These are phyloP conservation scores for Annulohypoxylon truncatum DNA, from an alignment of 2,329 filamentous ascomycete species.

Conservation along the genomic window DNA sequence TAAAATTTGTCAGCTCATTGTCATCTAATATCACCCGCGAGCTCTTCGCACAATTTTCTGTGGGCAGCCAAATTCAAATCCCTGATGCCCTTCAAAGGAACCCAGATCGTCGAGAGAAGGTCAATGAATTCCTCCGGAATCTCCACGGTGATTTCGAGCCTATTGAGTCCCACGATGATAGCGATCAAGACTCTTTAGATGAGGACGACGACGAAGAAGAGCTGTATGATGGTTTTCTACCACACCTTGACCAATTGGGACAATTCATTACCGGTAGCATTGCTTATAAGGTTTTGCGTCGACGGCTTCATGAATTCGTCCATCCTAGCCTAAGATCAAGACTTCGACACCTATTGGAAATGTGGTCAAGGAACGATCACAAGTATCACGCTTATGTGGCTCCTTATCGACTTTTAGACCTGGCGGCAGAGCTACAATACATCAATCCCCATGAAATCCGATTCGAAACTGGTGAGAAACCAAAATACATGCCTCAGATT, in stretches of 20 bases:
- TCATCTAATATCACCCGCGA: neutral
- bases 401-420: slow-evolving; percentile 1
- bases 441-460: neutral
- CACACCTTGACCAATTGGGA: neutral
- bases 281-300: neutral
- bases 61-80: neutral
- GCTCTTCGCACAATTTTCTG: neutral
- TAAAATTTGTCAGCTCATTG: neutral
- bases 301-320: neutral
- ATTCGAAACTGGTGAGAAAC: neutral
- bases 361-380: slow-evolving; percentile 3
- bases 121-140: neutral
- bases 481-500: neutral
- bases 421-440: slow-evolving; percentile 3
- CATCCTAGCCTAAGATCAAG: neutral
- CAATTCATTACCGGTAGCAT: neutral
- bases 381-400: neutral
- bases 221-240: neutral
- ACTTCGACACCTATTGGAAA: neutral
- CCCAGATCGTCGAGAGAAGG: neutral
- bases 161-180: neutral
- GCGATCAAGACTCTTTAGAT: neutral
- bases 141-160: neutral
- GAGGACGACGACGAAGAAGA: slow-evolving; percentile 1
- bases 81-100: neutral